These are phyloP conservation scores for Mrakia hoshinonis DNA, from an alignment of 768 basidiomycete genomes.

Conservation along the genomic window DNA sequence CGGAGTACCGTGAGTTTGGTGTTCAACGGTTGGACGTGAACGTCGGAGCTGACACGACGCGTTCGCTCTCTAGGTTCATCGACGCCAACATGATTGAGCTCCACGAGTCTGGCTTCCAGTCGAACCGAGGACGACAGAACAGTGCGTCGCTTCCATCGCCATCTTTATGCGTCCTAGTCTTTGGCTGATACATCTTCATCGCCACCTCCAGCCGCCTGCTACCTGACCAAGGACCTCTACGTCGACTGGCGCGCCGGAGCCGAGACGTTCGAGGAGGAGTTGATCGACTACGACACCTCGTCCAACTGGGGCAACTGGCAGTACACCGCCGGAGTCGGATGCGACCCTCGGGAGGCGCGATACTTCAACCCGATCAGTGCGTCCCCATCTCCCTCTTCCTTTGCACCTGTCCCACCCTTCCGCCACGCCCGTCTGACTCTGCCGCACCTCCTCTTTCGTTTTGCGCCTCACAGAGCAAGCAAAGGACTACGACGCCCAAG, in stretches of 20 bases:
- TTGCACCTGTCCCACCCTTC: not conserved
- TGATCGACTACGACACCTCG: conserved; percentile 23
- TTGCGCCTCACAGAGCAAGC: conserved; percentile 33
- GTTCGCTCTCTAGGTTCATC: conserved; percentile 34
- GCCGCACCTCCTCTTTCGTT: not conserved
- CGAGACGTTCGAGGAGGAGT: conserved; percentile 44
- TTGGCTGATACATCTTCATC: too few species aligned
- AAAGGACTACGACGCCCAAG: conserved; percentile 37
- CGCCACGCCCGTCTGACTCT: not conserved
- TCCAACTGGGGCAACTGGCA: conserved; percentile 41
- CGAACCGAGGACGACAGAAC: conserved; percentile 46
- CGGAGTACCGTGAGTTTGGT: conserved; percentile 39
- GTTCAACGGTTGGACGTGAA: not conserved
- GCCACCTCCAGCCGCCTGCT: too few species aligned
- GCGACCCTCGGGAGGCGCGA: conserved; percentile 39
- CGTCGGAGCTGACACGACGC: not conserved
- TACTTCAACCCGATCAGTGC: conserved; percentile 41
- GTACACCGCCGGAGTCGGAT: conserved; percentile 39
- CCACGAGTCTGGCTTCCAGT: conserved; percentile 42
- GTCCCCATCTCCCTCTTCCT: not conserved
- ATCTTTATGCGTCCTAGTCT: too few species aligned
- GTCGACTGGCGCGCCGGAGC: conserved; percentile 46
- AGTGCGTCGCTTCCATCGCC: too few species aligned
- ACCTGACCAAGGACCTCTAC: conserved; percentile 42
- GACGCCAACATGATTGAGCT: conserved; percentile 45